phyloP scores from a whole-genome alignment of 768 basidiomycete species.

The Phlebiopsis gigantea region DNA sequence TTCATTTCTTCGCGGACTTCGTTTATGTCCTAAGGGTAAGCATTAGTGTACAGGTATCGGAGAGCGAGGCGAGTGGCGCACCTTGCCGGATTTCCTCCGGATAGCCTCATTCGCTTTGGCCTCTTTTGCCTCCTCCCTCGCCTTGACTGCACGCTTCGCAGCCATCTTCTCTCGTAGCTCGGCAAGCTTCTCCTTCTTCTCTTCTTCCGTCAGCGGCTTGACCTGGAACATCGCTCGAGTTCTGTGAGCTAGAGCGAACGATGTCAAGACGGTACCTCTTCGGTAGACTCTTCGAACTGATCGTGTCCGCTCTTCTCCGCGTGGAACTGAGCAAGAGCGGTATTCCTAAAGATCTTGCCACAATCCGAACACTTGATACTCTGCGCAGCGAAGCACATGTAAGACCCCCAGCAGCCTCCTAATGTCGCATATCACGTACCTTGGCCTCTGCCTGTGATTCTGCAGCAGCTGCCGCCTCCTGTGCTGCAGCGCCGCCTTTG shows the following conservation, averaged over 20 bases:
- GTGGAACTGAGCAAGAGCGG: conserved; percentile 86
- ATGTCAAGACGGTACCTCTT: conserved; percentile 65
- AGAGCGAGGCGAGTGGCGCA: conserved; percentile 18
- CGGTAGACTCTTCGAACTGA: conserved; percentile 92
- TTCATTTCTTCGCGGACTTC: conserved; percentile 72
- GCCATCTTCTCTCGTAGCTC: conserved; percentile 79
- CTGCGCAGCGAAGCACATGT: conserved; percentile 28
- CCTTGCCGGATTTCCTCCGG: conserved; percentile 82
- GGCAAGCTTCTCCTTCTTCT: conserved; percentile 74
- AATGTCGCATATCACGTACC: conserved; percentile 30
- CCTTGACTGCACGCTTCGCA: conserved; percentile 71
- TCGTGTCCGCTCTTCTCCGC: conserved; percentile 95
- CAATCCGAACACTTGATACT: conserved; percentile 84
- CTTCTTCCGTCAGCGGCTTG: conserved; percentile 92
- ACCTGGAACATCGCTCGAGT: conserved; percentile 40
- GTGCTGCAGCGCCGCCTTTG: conserved; percentile 30
- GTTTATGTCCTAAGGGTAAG: conserved; percentile 52
- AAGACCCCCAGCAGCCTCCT: neutral
- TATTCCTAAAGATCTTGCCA: conserved; percentile 81
- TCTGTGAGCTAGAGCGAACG: neutral
- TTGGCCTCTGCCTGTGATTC: conserved; percentile 57
- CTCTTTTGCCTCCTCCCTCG: conserved; percentile 69
- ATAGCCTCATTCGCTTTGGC: conserved; percentile 70
- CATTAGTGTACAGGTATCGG: neutral
- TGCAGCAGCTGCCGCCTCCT: conserved; percentile 19